Evolutionary conservation across 805 yeast species (phyloP).

Genomic region (Hanseniaspora jakobsenii): DNA sequence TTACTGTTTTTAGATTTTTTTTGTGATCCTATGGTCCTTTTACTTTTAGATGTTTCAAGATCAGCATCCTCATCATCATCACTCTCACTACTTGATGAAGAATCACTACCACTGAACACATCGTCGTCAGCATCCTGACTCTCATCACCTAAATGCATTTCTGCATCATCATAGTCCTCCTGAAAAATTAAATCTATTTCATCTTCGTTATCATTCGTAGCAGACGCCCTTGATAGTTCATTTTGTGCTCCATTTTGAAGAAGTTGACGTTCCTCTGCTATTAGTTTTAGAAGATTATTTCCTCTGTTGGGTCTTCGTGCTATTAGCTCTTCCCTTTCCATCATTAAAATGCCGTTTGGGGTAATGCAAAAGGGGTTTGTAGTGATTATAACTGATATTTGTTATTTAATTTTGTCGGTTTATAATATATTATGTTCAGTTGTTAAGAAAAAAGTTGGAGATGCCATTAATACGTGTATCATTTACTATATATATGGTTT

Average conservation of each 20-base stretch:
- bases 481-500: too few species aligned
- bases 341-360: neutral
- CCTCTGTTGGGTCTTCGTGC: conserved; percentile 83
- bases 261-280: conserved; percentile 47
- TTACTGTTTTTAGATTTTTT: conserved; percentile 21
- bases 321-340: conserved; percentile 37
- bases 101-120: conserved; percentile 24
- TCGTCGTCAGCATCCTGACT: conserved; percentile 26
- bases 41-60: conserved; percentile 11
- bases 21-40: conserved; percentile 25
- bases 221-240: too few species aligned
- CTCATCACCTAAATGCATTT: conserved; percentile 34
- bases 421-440: too few species aligned
- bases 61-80: conserved; percentile 17
- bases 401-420: too few species aligned
- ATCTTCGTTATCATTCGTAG: conserved; percentile 61
- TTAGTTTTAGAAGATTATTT: conserved; percentile 56
- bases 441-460: too few species aligned
- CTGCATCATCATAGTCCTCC: conserved; percentile 41
- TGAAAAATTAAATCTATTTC: conserved; percentile 61
- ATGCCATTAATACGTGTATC: too few species aligned
- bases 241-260: neutral
- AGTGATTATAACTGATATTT: too few species aligned
- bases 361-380: too few species aligned
- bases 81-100: conserved; percentile 17